Base-by-base conservation (phyloP, 148 eudicot species). In the Hydrangea macrophylla region DNA sequence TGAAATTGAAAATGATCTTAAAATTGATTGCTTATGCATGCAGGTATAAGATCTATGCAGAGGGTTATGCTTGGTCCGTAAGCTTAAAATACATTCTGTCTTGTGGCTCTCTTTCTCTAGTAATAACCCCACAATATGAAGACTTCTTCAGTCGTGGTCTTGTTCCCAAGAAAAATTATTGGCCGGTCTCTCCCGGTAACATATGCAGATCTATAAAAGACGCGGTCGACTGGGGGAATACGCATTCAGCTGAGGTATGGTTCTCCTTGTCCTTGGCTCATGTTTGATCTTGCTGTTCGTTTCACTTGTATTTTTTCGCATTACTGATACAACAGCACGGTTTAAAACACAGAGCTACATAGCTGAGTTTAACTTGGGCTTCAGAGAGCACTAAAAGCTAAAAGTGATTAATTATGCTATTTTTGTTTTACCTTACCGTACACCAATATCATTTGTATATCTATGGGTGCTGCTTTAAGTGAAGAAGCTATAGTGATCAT, bases 41-140 rank as follows among this genome's bases (percentile, higher is more conserved):
- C 80, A 92, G 97, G 83, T 92, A 85, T 73, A 92, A 92, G 77
- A 92, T 92, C 24, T 92, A 92, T 79, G 96, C 96, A 22, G 97
- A 92, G 81, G 97, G 97, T 17, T 92, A 79, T 80, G 97, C 97
- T 71, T 92, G 97, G 97, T 92, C 97, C 1, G 97, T 92, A 69
- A 92, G 97, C 83, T 84, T 92, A 70, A 92, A 92, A 68, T 92
- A 92, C 48, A 92, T 92, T 60, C 72, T 92, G 23, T 80, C 97
- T 32, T 92, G 97, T 70, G 97, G 96, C 62, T 87, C 86, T 32
- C 80, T 85, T 31, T 76, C 97, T 5, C 76, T 92, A 66, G 71
- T 92, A 23, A 85, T 92, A 77, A 54, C 74, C 32, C 97, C 96
- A 68, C 66, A 85, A 55, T 92, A 82, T 53, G 80, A 89, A 79